Conservation (phyloP, 2,329 filamentous ascomycete species). For the Sclerotinia nivalis region DNA sequence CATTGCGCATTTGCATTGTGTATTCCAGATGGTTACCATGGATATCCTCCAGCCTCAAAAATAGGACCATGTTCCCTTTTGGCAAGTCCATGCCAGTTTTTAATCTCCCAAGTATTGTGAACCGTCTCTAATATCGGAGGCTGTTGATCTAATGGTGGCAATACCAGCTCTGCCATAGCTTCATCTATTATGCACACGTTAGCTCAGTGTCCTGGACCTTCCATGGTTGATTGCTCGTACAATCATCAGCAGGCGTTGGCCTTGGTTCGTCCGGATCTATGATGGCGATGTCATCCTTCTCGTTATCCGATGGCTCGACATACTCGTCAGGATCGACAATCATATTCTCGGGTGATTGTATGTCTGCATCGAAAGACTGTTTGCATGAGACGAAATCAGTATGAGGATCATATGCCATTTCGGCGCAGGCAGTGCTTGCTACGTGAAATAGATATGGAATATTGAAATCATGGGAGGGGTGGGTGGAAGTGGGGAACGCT, state of each 20-base stretch:
- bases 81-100: conserved; percentile 73
- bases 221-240: conserved; percentile 35
- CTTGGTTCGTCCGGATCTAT: conserved; percentile 43
- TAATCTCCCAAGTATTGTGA: conserved; percentile 82
- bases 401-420: conserved; percentile 2
- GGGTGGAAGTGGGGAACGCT: conserved; percentile 15
- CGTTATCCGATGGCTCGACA: conserved; percentile 38
- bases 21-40: conserved; percentile 62
- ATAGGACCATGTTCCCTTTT: conserved; percentile 85
- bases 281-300: conserved; percentile 46
- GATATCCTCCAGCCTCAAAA: conserved; percentile 82
- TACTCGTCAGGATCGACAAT: conserved; percentile 39
- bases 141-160: conserved; percentile 72
- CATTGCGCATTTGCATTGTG: conserved; percentile 16
- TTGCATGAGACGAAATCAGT: conserved; percentile 4
- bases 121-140: conserved; percentile 77
- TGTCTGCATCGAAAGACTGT: conserved; percentile 36
- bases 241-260: conserved; percentile 42
- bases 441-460: not conserved
- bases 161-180: conserved; percentile 78
- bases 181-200: conserved; percentile 57
- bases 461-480: conserved; percentile 13
- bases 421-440: conserved; percentile 8
- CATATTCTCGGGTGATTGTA: conserved; percentile 41
- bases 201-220: conserved; percentile 26